Evolutionary conservation across 331 rosid genomes (phyloP).

Genomic region (Quercus lobata): DNA sequence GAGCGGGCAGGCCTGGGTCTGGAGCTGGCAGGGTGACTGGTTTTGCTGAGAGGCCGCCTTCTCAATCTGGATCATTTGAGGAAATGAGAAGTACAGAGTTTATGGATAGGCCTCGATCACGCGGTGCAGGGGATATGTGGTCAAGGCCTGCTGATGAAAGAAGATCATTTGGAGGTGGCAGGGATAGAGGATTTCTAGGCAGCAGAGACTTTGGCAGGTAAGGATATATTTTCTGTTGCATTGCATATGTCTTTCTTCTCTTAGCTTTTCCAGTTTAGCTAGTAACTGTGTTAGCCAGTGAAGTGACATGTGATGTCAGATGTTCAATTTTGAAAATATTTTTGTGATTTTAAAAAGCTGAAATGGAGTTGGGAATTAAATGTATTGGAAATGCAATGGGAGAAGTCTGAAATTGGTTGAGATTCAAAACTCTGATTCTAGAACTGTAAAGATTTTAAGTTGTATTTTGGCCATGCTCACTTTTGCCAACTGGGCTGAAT

Average conservation of each 20-base stretch:
- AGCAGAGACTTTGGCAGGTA: slow-evolving; percentile 74
- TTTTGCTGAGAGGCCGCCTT: slow-evolving; percentile 62
- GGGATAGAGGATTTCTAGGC: slow-evolving; percentile 71
- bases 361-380: not conserved
- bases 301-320: not conserved
- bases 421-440: not conserved
- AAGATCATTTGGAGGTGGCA: slow-evolving; percentile 63
- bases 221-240: slow-evolving; percentile 12
- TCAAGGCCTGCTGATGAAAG: slow-evolving; percentile 66
- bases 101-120: slow-evolving; percentile 70
- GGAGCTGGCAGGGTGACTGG: slow-evolving; percentile 35
- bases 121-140: slow-evolving; percentile 77
- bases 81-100: slow-evolving; percentile 65
- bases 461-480: not conserved
- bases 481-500: not conserved
- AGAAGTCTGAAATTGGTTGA: not conserved
- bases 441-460: not conserved
- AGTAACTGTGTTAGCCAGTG: not conserved
- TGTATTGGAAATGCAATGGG: not conserved
- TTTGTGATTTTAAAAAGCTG: not conserved
- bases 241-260: not conserved
- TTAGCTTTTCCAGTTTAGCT: not conserved
- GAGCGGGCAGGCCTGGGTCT: slow-evolving; percentile 51
- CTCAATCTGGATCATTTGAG: slow-evolving; percentile 74
- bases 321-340: not conserved